These are phyloP conservation scores for Boletus rubropictus DNA, from an alignment of 768 basidiomycete genomes.

Conservation along the genomic window DNA sequence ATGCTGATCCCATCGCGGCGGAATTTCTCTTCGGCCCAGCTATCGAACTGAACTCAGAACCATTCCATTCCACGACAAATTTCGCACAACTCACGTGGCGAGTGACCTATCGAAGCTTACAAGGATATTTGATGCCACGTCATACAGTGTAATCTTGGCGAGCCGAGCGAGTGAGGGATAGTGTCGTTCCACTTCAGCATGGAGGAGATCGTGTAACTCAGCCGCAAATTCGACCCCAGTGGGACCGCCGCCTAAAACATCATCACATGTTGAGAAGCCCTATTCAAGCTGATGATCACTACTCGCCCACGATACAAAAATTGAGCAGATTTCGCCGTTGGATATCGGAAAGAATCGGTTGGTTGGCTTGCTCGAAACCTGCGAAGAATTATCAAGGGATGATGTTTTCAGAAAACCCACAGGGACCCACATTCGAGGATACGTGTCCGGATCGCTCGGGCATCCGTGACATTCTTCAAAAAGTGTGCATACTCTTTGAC, in stretches of 20 bases:
- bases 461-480: slow-evolving; percentile 74
- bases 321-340: slow-evolving; percentile 73
- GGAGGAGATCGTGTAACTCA: slow-evolving; percentile 73
- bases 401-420: neutral
- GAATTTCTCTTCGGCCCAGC: slow-evolving; percentile 67
- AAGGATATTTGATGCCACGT: slow-evolving; percentile 74
- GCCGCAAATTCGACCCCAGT: slow-evolving; percentile 83
- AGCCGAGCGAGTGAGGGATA: slow-evolving; percentile 61
- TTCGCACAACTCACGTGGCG: slow-evolving; percentile 39
- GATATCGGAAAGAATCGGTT: slow-evolving; percentile 68
- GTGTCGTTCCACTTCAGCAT: slow-evolving; percentile 54
- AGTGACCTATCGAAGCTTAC: slow-evolving; percentile 67
- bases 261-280: slow-evolving; percentile 4
- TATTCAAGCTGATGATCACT: neutral
- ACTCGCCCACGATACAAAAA: slow-evolving; percentile 79
- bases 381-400: neutral
- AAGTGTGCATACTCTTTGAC: slow-evolving; percentile 81
- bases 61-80: neutral
- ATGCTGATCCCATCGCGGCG: slow-evolving; percentile 70
- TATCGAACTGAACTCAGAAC: slow-evolving; percentile 20
- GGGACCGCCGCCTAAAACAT: slow-evolving; percentile 56
- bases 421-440: slow-evolving; percentile 60
- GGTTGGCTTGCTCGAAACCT: slow-evolving; percentile 84
- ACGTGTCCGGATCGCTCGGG: slow-evolving; percentile 61
- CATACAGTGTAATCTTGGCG: slow-evolving; percentile 72